Evolutionary conservation across 108 stramenopile species (phyloP).

Genomic region (Nitzschia sp.): DNA sequence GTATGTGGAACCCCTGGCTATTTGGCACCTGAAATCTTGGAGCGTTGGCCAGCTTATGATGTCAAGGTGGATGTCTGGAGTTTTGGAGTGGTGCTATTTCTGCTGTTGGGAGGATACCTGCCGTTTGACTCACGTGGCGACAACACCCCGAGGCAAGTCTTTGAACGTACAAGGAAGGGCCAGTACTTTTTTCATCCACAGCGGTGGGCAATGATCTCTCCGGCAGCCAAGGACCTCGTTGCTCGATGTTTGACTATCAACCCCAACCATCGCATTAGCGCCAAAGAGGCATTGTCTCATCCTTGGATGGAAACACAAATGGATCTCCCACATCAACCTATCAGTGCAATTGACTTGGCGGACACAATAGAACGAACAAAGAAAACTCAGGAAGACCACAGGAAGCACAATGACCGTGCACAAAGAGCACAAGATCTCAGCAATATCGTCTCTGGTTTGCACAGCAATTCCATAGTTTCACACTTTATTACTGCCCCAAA

Average conservation of each 20-base stretch:
- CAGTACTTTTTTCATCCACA: constrained; percentile 36
- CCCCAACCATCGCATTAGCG: constrained; percentile 49
- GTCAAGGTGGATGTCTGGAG: constrained; percentile 83
- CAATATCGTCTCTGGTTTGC: constrained; percentile 18
- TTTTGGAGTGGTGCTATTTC: constrained; percentile 84
- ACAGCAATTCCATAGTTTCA: constrained; percentile 18
- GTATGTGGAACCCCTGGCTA: constrained; percentile 70
- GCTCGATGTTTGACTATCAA: constrained; percentile 50
- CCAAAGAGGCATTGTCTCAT: constrained; percentile 47
- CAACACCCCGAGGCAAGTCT: constrained; percentile 37
- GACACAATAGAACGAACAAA: constrained; percentile 13
- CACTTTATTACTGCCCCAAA: constrained; percentile 6
- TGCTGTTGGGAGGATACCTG: constrained; percentile 76
- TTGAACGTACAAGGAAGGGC: constrained; percentile 32
- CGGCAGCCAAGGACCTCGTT: constrained; percentile 70
- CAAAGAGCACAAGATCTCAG: constrained; percentile 24
- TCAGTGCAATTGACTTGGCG: constrained; percentile 4
- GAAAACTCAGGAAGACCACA: background rate
- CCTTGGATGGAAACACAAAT: constrained; percentile 52
- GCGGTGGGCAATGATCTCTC: constrained; percentile 25
- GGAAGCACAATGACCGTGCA: background rate
- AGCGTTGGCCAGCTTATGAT: constrained; percentile 39
- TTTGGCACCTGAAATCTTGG: constrained; percentile 61
- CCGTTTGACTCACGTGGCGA: constrained; percentile 75
- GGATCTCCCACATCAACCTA: constrained; percentile 2